These are phyloP conservation scores for Trichoderma sp. DNA, from an alignment of 2,329 filamentous ascomycete genomes.

Conservation along the genomic window DNA sequence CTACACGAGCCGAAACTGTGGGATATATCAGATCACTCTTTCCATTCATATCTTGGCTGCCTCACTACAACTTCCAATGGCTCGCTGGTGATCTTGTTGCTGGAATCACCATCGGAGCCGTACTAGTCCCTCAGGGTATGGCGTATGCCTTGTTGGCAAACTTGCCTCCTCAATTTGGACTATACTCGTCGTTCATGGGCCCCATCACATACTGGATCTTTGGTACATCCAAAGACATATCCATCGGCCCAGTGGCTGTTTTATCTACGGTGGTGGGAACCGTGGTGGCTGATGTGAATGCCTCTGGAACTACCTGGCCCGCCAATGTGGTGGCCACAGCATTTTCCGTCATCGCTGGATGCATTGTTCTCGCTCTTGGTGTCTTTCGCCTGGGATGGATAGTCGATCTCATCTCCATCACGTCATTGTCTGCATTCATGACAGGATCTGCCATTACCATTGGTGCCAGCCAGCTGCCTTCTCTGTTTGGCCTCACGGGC, in stretches of 20 bases:
- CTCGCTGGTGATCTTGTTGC: slow-evolving; percentile 85
- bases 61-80: slow-evolving; percentile 87
- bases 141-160: slow-evolving; percentile 85
- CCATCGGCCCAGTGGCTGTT: slow-evolving; percentile 93
- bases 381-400: slow-evolving; percentile 82
- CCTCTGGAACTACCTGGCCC: slow-evolving; percentile 51
- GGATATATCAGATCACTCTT: slow-evolving; percentile 74
- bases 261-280: slow-evolving; percentile 89
- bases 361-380: slow-evolving; percentile 76
- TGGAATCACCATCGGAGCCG: slow-evolving; percentile 60
- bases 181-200: slow-evolving; percentile 90
- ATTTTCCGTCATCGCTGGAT: slow-evolving; percentile 75
- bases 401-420: slow-evolving; percentile 88
- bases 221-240: slow-evolving; percentile 97
- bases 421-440: slow-evolving; percentile 93
- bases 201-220: slow-evolving; percentile 97
- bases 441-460: slow-evolving; percentile 94
- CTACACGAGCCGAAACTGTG: slow-evolving; percentile 54
- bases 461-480: slow-evolving; percentile 77
- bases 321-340: slow-evolving; percentile 73
- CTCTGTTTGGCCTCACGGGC: slow-evolving; percentile 74
- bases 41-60: slow-evolving; percentile 88
- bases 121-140: slow-evolving; percentile 95
- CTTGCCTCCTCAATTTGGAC: slow-evolving; percentile 77
- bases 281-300: slow-evolving; percentile 67